Base-by-base conservation (phyloP, 1,139 yeast species). In the Meyerozyma athensensis region DNA sequence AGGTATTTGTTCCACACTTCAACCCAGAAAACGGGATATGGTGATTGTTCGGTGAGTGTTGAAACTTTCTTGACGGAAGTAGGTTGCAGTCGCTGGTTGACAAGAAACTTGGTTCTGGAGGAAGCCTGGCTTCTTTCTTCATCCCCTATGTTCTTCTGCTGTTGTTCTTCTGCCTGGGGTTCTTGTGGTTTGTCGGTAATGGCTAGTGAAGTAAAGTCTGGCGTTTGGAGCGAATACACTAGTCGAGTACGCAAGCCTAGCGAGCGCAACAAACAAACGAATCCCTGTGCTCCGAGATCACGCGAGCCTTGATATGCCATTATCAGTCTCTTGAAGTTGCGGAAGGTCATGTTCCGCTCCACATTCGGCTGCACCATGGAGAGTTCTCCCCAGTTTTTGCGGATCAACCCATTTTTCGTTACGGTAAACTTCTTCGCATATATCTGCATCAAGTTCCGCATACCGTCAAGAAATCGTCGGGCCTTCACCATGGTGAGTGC, bases 1-100 rank as follows among this genome's bases (percentile, higher is more conserved):
- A 78, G 61, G 42, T 72, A 77, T 36, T 73, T 73, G 55, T 92
- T 92, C 95, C 96, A 92, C 0, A 86, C 96, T 56, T 92, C 99
- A 12, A 79, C 81, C 98, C 98, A 92, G 53, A 84, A 87, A 0
- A 87, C 69, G 0, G 97, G 97, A 51, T 65, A 81, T 4, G 57
- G 51, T 0, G 77, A 63, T 16, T 60, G 59, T 6, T 58, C 59
- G 21, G 56, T 42, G 34, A 39, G 41, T 36, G 34, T 41, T 19
- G 43, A 40, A 6, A 44, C 39, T 2, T 59, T 48, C 10, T 28
- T 20, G 5, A 17, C 32, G n/a, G 18, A 16, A 5, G 32, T 28
- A 18, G 32, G 12, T 13, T 16, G 19, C 14, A 17, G 32, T 8
- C 32, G 14, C 13, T 28, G 32, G 6, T 19, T 13, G 7, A 12